Percentiles rank a stretch among this genome's conserved stretches.
Evolutionary conservation across 192 early-diverging fungal genomes (phyloP).

Genomic region (Pecoramyces ruminantium): DNA sequence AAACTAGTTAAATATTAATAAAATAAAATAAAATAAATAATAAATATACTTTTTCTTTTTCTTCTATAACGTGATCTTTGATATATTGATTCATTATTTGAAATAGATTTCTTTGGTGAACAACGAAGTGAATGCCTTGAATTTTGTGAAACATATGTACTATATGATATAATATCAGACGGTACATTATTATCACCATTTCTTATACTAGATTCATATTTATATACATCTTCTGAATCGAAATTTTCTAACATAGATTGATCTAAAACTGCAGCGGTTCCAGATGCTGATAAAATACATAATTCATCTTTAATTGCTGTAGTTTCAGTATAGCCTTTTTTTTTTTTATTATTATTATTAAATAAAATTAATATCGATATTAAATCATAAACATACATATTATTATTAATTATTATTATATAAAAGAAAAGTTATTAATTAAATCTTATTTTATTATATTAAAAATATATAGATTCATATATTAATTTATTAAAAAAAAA

Average conservation of each 20-base stretch:
- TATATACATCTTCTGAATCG: not conserved
- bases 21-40: no score
- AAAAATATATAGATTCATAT: no score
- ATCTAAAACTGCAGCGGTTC: constrained; percentile 55
- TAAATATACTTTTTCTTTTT: not conserved
- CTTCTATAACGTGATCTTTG: not conserved
- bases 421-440: no score
- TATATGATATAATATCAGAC: not conserved
- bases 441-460: no score
- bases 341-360: no score
- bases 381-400: no score
- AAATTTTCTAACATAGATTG: not conserved
- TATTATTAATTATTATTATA: no score
- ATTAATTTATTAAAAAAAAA: no score
- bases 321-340: constrained; percentile 39
- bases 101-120: not conserved
- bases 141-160: not conserved
- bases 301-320: constrained; percentile 48
- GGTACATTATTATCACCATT: not conserved
- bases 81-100: not conserved
- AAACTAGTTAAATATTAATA: no score
- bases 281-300: constrained; percentile 41
- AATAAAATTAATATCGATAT: no score
- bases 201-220: not conserved
- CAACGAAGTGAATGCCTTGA: not conserved